These are phyloP conservation scores for Xerocomellus chrysenteron DNA, from an alignment of 768 basidiomycete genomes.

Conservation along the genomic window DNA sequence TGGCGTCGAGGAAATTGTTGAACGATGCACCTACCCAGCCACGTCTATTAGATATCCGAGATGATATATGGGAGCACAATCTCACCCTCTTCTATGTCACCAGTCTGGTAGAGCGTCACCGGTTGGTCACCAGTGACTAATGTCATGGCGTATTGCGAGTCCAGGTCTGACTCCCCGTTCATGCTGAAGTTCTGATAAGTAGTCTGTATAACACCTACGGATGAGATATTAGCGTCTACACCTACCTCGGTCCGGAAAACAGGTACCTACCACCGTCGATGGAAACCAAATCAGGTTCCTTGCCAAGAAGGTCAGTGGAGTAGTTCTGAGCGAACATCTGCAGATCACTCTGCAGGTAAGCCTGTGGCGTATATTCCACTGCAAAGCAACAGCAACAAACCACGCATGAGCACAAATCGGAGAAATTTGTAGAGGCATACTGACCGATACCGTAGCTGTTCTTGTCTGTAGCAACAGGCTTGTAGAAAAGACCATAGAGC, in stretches of 20 bases:
- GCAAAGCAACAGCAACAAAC: neutral
- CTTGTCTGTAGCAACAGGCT: slow-evolving; percentile 21
- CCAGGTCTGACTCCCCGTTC: slow-evolving; percentile 33
- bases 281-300: slow-evolving; percentile 29
- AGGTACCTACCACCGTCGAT: slow-evolving; percentile 36
- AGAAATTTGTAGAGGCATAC: neutral
- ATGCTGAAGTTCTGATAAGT: slow-evolving; percentile 5
- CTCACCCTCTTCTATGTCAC: slow-evolving; percentile 28
- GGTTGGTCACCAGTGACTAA: slow-evolving; percentile 29
- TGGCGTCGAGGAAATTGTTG: slow-evolving; percentile 40
- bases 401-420: neutral
- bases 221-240: neutral
- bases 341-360: slow-evolving; percentile 31
- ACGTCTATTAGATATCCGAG: neutral
- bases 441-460: slow-evolving; percentile 38
- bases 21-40: slow-evolving; percentile 30
- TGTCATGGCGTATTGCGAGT: slow-evolving; percentile 34
- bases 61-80: neutral
- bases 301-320: slow-evolving; percentile 22
- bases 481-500: slow-evolving; percentile 28
- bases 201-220: slow-evolving; percentile 29
- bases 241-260: neutral
- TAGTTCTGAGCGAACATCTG: slow-evolving; percentile 32
- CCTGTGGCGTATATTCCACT: slow-evolving; percentile 37
- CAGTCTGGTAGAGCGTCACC: slow-evolving; percentile 35